These are phyloP conservation scores for Eimeria tenella DNA, from an alignment of 169 alveolate species.

Conservation along the genomic window DNA sequence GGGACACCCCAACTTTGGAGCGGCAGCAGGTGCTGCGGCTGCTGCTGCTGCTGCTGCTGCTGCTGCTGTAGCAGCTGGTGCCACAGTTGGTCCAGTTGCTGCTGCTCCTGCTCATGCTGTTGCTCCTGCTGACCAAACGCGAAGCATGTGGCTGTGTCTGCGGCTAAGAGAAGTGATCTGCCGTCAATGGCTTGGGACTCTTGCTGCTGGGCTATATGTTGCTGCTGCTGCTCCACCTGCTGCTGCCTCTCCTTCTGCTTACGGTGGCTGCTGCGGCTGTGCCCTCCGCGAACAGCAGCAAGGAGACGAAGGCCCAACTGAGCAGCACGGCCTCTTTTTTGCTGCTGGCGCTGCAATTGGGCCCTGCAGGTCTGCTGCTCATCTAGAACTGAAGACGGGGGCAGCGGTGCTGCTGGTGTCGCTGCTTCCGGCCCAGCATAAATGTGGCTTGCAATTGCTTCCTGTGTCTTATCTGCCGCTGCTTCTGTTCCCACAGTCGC, in stretches of 20 bases:
- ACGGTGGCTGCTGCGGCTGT: conserved; percentile 5
- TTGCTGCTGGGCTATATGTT: background rate
- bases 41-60: conserved; percentile 29
- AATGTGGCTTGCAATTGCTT: background rate
- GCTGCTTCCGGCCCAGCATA: background rate
- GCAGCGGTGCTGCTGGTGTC: background rate
- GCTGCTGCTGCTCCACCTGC: conserved; percentile 34
- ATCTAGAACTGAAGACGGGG: background rate
- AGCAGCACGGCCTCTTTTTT: background rate
- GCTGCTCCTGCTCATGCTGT: background rate
- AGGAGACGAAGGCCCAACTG: conserved; percentile 1
- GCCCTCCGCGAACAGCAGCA: conserved; percentile 28
- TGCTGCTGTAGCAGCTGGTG: conserved; percentile 29
- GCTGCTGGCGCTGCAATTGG: conserved; percentile 15
- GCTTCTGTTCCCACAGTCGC: background rate
- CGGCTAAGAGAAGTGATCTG: background rate
- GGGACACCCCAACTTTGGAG: background rate
- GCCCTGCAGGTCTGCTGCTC: conserved; percentile 9
- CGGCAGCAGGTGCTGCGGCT: conserved; percentile 1
- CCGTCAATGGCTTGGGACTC: background rate
- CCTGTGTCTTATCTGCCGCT: background rate
- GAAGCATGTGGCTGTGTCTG: background rate
- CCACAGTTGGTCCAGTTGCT: background rate
- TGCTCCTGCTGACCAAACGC: background rate
- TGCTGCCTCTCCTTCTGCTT: conserved; percentile 12